Evolutionary conservation across 805 yeast genomes (phyloP).

Genomic region (Teunomyces pallodes): DNA sequence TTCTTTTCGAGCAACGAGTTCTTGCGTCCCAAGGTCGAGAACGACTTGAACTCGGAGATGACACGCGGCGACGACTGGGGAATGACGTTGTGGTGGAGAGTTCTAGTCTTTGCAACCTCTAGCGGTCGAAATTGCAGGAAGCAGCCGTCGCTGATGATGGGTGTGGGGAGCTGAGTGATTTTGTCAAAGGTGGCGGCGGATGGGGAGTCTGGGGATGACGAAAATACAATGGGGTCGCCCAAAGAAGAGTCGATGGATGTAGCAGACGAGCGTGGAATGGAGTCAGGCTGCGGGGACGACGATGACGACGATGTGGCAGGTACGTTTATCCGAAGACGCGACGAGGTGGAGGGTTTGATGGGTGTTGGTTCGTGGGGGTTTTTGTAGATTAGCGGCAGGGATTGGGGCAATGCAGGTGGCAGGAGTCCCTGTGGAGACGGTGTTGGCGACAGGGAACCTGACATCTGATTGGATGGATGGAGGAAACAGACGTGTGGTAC

Average conservation of each 20-base stretch:
- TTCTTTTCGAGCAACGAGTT: constrained; percentile 16
- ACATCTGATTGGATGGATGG: not conserved
- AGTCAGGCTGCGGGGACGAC: not conserved
- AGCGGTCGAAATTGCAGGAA: constrained; percentile 3
- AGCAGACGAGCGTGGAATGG: not conserved
- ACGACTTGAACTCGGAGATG: constrained; percentile 38
- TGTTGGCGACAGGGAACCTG: not conserved
- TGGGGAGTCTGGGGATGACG: constrained; percentile 10
- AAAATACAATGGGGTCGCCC: constrained; percentile 6
- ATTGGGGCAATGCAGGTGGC: not conserved
- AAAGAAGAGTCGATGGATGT: not conserved
- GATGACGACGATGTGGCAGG: not conserved
- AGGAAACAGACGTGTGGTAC: not conserved
- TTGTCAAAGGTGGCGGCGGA: constrained; percentile 22
- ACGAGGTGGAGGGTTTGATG: not conserved
- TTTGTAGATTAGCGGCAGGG: not conserved
- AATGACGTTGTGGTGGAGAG: not conserved
- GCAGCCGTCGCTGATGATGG: constrained; percentile 20
- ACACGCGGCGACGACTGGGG: constrained; percentile 19
- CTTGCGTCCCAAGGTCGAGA: constrained; percentile 16
- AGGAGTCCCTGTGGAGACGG: not conserved
- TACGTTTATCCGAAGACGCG: not conserved
- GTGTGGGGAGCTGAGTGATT: constrained; percentile 47
- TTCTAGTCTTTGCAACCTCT: constrained; percentile 6
- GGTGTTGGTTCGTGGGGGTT: not conserved